Evolutionary conservation across 2,329 filamentous ascomycete genomes (phyloP).

Genomic region (Penicillium sp.): DNA sequence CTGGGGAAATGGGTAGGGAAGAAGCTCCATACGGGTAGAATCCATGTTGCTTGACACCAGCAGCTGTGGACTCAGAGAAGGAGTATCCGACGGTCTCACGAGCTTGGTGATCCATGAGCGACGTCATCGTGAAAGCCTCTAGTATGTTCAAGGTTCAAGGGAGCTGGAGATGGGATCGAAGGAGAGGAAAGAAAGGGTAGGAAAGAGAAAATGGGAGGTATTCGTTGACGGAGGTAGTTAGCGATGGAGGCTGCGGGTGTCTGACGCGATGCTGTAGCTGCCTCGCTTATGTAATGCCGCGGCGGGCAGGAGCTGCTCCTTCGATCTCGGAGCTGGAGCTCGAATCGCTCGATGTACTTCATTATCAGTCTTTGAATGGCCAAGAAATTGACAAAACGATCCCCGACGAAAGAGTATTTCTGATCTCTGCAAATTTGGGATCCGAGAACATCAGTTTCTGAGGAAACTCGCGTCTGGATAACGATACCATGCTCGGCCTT

Average conservation of each 20-base stretch:
- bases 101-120: slow-evolving; percentile 53
- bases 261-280: slow-evolving; percentile 44
- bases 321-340: not conserved
- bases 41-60: slow-evolving; percentile 64
- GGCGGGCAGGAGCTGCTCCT: not conserved
- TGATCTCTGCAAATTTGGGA: not conserved
- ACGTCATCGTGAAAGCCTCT: slow-evolving; percentile 52
- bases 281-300: slow-evolving; percentile 39
- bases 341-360: not conserved
- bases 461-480: not conserved
- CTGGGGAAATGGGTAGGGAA: not conserved
- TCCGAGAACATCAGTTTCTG: too few relatives aligned
- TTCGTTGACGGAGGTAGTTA: slow-evolving; percentile 12
- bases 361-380: not conserved
- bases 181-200: slow-evolving; percentile 1
- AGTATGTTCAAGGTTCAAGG: not conserved
- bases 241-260: slow-evolving; percentile 20
- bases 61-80: slow-evolving; percentile 56
- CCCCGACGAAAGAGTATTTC: not conserved
- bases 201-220: slow-evolving; percentile 10
- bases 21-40: slow-evolving; percentile 79
- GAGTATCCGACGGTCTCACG: slow-evolving; percentile 61
- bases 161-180: not conserved
- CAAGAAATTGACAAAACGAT: not conserved
- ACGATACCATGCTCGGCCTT: slow-evolving; percentile 42